Evolutionary conservation across 768 basidiomycete genomes (phyloP), one percentile per base, ranked within the genome.

Genomic region (Mycena maculata): DNA sequence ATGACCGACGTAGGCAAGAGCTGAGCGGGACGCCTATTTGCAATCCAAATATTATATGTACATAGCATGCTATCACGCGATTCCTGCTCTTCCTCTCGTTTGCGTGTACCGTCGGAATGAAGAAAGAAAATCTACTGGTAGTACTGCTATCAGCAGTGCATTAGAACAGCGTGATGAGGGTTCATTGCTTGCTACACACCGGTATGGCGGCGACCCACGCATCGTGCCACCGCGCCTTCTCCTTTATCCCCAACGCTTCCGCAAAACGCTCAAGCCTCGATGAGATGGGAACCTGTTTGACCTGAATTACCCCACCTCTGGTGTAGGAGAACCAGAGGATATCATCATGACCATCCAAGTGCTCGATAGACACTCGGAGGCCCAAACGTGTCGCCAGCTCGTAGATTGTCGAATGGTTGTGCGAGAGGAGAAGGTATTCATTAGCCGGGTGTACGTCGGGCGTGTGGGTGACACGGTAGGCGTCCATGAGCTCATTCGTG

Each of bases 291-390:
- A 50, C 20, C 23, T n/a, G 45, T 28, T 18, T 27, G n/a, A 2
- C 16, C 49, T 52, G 16, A 13, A 42, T 27, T 30, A 39, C 16
- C 49, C 60, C 60, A 2, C 38, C 27, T 41, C 42, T 41, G 15
- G 60, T 52, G 23, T 52, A 42, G 25, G 49, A 39, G 39, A 61
- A 61, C 60, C 60, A 61, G 12, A n/a, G 49, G 12, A 61, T 33
- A 25, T 45, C 44, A 45, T 42, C 41, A 42, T 58, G 30, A 13
- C 25, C 28, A n/a, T 47, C 28, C 9, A 47, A 31, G 15, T 49
- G 48, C 4, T 49, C 48, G 15, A 49, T 49, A 16, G 6, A 27
- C 27, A 49, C 25, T 49, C 8, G 5, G 42, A 44, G 42, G n/a
- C 44, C 57, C 42, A 47, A 20, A 47, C 57, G 31, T 15, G 2